Evolutionary conservation across 1,139 yeast species (phyloP).

Genomic region (Kazachstania sp.): DNA sequence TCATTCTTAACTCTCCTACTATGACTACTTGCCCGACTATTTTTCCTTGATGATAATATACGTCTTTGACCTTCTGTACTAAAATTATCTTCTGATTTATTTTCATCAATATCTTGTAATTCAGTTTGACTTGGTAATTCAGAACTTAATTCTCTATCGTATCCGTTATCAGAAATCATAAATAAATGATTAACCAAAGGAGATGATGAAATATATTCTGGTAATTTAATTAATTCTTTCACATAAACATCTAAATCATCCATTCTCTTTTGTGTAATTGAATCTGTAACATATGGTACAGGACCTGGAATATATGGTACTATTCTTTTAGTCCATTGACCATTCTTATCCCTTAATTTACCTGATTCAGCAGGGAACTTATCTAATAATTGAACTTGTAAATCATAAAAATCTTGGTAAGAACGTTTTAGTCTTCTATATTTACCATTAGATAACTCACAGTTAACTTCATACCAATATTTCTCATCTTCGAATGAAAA

Average conservation of each 20-base stretch:
- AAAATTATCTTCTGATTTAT: constrained; percentile 17
- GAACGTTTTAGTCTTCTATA: constrained; percentile 70
- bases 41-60: constrained; percentile 4
- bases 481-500: constrained; percentile 79
- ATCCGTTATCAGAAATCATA: constrained; percentile 41
- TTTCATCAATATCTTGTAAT: not conserved
- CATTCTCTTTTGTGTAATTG: constrained; percentile 75
- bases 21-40: not conserved
- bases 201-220: constrained; percentile 65
- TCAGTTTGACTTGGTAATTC: constrained; percentile 1
- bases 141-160: constrained; percentile 34
- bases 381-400: constrained; percentile 77
- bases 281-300: constrained; percentile 81
- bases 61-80: constrained; percentile 24
- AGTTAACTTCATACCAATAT: constrained; percentile 78
- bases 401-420: constrained; percentile 93
- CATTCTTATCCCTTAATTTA: constrained; percentile 39
- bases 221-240: constrained; percentile 63
- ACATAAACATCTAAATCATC: constrained; percentile 81
- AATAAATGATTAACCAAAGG: constrained; percentile 65
- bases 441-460: constrained; percentile 60
- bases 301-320: constrained; percentile 98
- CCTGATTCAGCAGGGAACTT: constrained; percentile 92
- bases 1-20: constrained; percentile 11
- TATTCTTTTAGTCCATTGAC: constrained; percentile 56